These are phyloP conservation scores for Coemansia sp. DNA, from an alignment of 192 early-diverging fungal species.

Conservation along the genomic window DNA sequence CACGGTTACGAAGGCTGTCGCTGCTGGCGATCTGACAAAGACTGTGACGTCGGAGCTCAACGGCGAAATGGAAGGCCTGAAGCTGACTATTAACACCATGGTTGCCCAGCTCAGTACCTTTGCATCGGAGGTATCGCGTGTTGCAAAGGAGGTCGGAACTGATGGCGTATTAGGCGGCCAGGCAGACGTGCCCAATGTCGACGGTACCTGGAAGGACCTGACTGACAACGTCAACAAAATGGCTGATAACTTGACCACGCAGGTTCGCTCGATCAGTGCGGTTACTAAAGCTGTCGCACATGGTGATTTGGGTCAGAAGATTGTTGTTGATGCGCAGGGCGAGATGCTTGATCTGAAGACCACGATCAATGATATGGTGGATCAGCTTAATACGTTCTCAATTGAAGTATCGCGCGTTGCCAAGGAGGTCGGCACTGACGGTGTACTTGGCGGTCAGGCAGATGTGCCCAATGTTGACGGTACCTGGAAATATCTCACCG, in stretches of 20 bases:
- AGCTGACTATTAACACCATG: conserved; percentile 71
- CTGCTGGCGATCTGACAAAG: conserved; percentile 47
- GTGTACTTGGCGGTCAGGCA: conserved; percentile 57
- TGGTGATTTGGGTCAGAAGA: conserved; percentile 61
- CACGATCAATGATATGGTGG: conserved; percentile 66
- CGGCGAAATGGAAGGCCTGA: conserved; percentile 72
- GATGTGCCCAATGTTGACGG: conserved; percentile 59
- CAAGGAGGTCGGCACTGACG: conserved; percentile 62
- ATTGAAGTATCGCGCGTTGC: conserved; percentile 62
- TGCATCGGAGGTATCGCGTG: conserved; percentile 68
- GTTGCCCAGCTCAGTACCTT: conserved; percentile 63
- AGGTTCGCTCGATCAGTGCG: conserved; percentile 62
- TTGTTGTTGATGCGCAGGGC: conserved; percentile 59
- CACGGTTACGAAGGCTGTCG: conserved; percentile 53
- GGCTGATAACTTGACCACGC: conserved; percentile 63
- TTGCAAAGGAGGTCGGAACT: conserved; percentile 72
- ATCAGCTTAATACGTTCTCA: conserved; percentile 62
- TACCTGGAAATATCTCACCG: conserved; percentile 64
- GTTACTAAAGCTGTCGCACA: conserved; percentile 65
- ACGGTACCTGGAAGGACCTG: conserved; percentile 68
- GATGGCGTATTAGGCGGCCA: conserved; percentile 63
- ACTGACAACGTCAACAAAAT: conserved; percentile 72
- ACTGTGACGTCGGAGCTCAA: conserved; percentile 60
- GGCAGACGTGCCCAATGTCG: conserved; percentile 59
- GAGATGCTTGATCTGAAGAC: conserved; percentile 64